Evolutionary conservation across 441 rosid genomes (phyloP).

Genomic region (Macaranga tanarius): DNA sequence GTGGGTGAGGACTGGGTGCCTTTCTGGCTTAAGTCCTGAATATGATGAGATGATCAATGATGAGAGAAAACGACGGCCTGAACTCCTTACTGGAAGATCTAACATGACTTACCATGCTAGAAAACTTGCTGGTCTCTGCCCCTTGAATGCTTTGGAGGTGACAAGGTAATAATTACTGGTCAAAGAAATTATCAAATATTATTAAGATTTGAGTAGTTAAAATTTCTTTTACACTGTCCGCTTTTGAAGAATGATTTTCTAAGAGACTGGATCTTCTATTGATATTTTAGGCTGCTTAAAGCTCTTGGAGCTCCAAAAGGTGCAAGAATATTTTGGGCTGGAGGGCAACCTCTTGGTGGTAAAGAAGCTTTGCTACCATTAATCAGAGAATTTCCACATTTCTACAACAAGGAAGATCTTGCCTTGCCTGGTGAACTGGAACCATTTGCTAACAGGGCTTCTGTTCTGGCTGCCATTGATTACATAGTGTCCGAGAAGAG

Average conservation of each 20-base stretch:
- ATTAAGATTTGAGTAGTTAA: not conserved
- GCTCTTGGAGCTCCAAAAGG: constrained; percentile 81
- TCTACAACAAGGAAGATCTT: constrained; percentile 77
- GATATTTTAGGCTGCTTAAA: constrained; percentile 66
- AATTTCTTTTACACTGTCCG: not conserved
- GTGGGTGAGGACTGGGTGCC: constrained; percentile 97
- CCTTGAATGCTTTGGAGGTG: constrained; percentile 81
- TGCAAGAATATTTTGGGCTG: constrained; percentile 86
- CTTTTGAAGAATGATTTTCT: not conserved
- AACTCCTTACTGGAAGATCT: constrained; percentile 80
- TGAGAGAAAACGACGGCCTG: constrained; percentile 79
- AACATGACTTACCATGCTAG: constrained; percentile 75
- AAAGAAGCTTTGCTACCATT: constrained; percentile 68
- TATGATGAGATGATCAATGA: constrained; percentile 64
- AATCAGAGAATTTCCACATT: constrained; percentile 58
- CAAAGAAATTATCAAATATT: not conserved
- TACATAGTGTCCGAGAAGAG: constrained; percentile 70
- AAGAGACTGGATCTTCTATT: not conserved
- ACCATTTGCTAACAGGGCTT: constrained; percentile 73
- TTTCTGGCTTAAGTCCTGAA: constrained; percentile 66
- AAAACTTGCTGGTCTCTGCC: constrained; percentile 89
- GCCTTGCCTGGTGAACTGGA: constrained; percentile 74
- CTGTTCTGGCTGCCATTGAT: constrained; percentile 86
- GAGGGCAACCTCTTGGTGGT: constrained; percentile 89
- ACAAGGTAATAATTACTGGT: constrained; percentile 48